phyloP scores from a whole-genome alignment of 176 grass and related monocot species.

The Musa acuminata region DNA sequence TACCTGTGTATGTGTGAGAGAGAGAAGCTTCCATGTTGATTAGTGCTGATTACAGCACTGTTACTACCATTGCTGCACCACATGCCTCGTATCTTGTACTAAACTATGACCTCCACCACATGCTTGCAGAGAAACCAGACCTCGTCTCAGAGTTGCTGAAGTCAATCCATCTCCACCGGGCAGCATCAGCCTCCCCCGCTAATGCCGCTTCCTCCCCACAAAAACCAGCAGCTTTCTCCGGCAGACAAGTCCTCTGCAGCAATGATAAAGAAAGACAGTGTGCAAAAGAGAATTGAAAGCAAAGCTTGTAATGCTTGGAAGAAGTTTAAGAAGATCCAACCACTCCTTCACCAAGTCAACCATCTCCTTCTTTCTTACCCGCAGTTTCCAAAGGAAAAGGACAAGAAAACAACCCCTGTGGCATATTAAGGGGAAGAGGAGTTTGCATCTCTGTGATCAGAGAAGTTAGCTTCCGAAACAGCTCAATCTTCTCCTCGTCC shows the following conservation, averaged over 20 bases:
- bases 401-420: background rate
- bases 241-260: too few species aligned
- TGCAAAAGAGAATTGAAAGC: too few species aligned
- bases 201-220: background rate
- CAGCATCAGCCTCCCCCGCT: background rate
- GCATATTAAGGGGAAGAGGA: background rate
- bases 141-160: background rate
- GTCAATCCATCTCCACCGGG: background rate
- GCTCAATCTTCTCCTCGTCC: background rate
- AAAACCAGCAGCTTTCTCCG: background rate
- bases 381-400: background rate
- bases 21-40: too few species aligned
- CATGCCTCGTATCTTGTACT: too few species aligned
- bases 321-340: background rate
- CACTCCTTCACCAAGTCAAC: slow-evolving; percentile 26
- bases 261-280: too few species aligned
- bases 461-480: background rate
- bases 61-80: too few species aligned
- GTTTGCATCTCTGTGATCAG: background rate
- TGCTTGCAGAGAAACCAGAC: too few species aligned
- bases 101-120: too few species aligned
- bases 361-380: background rate
- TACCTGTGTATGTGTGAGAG: too few species aligned
- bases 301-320: background rate
- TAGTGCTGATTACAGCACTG: too few species aligned